Conservation (phyloP, 75 land plant species). For the Picea glauca region DNA sequence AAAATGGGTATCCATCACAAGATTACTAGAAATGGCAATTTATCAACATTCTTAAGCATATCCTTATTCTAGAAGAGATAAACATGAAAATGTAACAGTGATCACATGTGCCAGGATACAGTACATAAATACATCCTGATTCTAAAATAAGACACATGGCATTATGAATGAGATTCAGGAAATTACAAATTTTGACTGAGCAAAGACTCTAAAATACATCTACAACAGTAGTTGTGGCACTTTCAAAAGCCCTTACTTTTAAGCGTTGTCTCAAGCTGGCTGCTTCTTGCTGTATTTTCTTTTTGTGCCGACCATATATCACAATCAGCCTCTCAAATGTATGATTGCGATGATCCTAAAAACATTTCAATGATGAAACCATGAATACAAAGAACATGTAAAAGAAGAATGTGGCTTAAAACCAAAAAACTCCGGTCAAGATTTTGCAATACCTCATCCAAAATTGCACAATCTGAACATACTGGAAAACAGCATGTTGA, state of each 20-base stretch:
- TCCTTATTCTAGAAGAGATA: not conserved
- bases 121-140: not conserved
- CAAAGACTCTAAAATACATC: not conserved
- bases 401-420: not conserved
- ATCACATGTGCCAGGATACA: not conserved
- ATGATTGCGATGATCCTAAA: constrained; percentile 29
- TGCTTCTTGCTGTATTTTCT: constrained; percentile 27
- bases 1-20: no score
- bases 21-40: no score
- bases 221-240: not conserved
- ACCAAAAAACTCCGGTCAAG: not conserved
- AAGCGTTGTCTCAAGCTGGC: constrained; percentile 19
- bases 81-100: not conserved
- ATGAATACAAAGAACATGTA: constrained; percentile 1
- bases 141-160: not conserved
- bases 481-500: constrained; percentile 27
- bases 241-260: constrained; percentile 8
- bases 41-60: not conserved
- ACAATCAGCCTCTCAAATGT: constrained; percentile 30
- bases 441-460: constrained; percentile 19
- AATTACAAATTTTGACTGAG: not conserved
- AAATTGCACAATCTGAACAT: constrained; percentile 33
- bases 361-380: not conserved
- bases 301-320: constrained; percentile 28
- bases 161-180: not conserved